These are phyloP conservation scores for Microbotryomycetes sp. DNA, from an alignment of 1,284 basidiomycete genomes.

Conservation along the genomic window DNA sequence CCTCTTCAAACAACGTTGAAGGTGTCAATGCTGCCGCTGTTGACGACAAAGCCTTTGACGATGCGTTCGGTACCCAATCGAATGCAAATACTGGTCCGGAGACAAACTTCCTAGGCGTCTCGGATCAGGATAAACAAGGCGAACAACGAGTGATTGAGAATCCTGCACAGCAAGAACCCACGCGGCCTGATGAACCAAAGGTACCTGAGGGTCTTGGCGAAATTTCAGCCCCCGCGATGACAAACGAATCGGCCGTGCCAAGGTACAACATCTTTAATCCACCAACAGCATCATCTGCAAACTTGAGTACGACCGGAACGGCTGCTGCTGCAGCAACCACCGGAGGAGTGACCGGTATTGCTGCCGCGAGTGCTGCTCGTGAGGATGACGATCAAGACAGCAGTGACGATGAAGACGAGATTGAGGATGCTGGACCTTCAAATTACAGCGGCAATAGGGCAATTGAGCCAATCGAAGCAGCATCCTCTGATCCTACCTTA, in stretches of 20 bases:
- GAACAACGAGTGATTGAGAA: neutral
- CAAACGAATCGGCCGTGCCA: too few species aligned
- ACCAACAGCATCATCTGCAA: neutral
- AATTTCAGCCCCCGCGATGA: too few species aligned
- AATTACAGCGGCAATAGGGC: neutral
- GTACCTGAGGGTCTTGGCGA: neutral
- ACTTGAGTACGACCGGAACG: neutral
- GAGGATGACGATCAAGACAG: slow-evolving; percentile 9
- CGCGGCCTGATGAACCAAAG: neutral
- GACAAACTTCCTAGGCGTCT: neutral
- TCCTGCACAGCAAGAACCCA: neutral
- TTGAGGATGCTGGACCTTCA: slow-evolving; percentile 1
- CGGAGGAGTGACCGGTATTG: neutral
- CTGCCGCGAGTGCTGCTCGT: neutral
- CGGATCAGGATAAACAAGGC: neutral
- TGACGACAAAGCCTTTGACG: slow-evolving; percentile 39
- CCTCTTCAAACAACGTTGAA: too few species aligned
- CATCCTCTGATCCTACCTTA: too few species aligned
- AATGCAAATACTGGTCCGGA: neutral
- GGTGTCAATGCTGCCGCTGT: slow-evolving; percentile 7
- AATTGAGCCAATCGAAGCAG: neutral
- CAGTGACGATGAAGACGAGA: slow-evolving; percentile 1
- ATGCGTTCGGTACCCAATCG: slow-evolving; percentile 26
- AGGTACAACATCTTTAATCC: slow-evolving; percentile 6
- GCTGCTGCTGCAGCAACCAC: neutral